A percentile compares a stretch with the other conserved stretches of the same genome.
phyloP scores from a whole-genome alignment of 2,329 filamentous ascomycete species.

The Colletotrichum incanum region DNA sequence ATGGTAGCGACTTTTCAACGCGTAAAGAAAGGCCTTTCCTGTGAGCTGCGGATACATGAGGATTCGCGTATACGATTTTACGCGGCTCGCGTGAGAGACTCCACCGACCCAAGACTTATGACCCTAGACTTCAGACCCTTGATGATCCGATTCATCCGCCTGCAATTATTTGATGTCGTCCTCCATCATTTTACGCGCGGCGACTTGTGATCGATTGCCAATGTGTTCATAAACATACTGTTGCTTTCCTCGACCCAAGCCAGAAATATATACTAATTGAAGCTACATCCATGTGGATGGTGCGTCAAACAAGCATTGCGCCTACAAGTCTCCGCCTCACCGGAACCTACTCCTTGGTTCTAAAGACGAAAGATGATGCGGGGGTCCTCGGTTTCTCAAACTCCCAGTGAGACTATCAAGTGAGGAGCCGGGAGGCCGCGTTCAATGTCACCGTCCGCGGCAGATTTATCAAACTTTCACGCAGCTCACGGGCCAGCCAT shows the following conservation, averaged over 20 bases:
- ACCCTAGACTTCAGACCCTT: conserved; percentile 17
- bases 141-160: conserved; percentile 26
- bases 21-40: neutral
- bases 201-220: neutral
- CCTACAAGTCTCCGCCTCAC: neutral
- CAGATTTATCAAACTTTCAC: neutral
- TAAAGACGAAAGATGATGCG: neutral
- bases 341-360: neutral
- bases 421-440: too few species aligned
- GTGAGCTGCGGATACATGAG: neutral
- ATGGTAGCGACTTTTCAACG: conserved; percentile 19
- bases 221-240: neutral
- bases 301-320: neutral
- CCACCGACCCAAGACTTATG: conserved; percentile 21
- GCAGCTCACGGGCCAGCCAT: neutral
- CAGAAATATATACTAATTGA: neutral
- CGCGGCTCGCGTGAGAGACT: conserved; percentile 18
- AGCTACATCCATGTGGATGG: neutral
- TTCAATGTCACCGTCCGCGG: neutral
- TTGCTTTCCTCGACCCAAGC: neutral
- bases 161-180: conserved; percentile 15
- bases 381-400: neutral
- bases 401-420: too few species aligned
- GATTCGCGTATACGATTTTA: conserved; percentile 25
- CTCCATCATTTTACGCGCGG: neutral